Evolutionary conservation across 176 grass and related monocot genomes (phyloP), one percentile per base, ranked within the genome.

Genomic region (Lolium perenne): DNA sequence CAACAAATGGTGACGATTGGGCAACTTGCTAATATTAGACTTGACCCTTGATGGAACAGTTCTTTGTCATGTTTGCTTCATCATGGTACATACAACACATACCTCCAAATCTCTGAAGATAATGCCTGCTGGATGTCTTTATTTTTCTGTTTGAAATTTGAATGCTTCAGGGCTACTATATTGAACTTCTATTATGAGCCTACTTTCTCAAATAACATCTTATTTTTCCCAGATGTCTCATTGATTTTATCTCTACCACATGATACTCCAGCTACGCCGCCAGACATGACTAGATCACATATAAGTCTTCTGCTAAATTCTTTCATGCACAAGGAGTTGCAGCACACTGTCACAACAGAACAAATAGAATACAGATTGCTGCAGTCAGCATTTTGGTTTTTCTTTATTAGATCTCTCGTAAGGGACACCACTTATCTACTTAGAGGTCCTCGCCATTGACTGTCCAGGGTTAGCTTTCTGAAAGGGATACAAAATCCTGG

Each of bases 41-140:
- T 26, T 77, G 74, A 76, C 51, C 25, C 15, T 35, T 76, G 74
- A 76, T 76, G 50, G 25, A 76, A 55, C 21, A 76, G 26, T 76
- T 55, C 49, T 55, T 35, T 54, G 48, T 54, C 73, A 76, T 76
- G 15, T 22, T 76, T 76, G 25, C 47, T 76, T 76, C 49, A 76
- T 76, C 49, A 55, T 35, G 23, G 25, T 76, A 32, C 73, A 53
- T 76, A 54, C 73, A 32, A 8, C 73, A 50, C 8, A 76, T 0
- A 32, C 49, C 48, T 62, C 38, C 25, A 23, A 47, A 62, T 47
- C 14, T 63, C 40, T 41, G 20, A 23, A 7, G 45, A 40, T 3
- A 65, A 53, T 53, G 46, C 18, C 12, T 38, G 40, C 56, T 38
- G 58, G 23, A 75, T 53, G 48, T 51, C 22, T 32, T 51, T 13